phyloP scores from a whole-genome alignment of 2,329 filamentous ascomycete genomes.

The Cordyceps fumosorosea region DNA sequence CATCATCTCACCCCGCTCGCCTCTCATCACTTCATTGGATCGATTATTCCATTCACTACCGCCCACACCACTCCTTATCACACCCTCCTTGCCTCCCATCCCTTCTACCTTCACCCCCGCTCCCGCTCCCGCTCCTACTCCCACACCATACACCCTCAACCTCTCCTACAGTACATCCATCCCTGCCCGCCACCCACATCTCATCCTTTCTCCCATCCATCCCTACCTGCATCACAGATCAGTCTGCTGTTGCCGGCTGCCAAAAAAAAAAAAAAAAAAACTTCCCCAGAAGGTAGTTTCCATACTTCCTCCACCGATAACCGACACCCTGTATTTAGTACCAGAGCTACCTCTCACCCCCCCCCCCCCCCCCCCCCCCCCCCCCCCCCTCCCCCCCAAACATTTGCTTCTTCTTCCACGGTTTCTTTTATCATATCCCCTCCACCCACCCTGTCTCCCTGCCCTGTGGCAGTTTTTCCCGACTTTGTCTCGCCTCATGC shows the following conservation, averaged over 20 bases:
- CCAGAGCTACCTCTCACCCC: not conserved
- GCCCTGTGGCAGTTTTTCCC: not conserved
- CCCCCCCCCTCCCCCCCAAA: not conserved
- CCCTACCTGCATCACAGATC: constrained; percentile 4
- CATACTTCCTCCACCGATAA: constrained; percentile 6
- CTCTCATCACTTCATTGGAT: too few species aligned
- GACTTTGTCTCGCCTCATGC: constrained; percentile 1
- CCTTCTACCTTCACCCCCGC: too few species aligned
- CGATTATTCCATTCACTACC: too few species aligned
- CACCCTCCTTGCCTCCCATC: too few species aligned
- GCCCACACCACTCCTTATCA: too few species aligned
- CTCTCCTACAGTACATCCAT: not conserved
- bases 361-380: not conserved
- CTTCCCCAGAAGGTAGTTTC: too few species aligned
- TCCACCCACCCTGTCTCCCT: not conserved
- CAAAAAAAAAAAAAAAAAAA: not conserved
- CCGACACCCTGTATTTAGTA: constrained; percentile 4
- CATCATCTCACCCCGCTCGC: too few species aligned
- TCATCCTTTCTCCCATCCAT: not conserved
- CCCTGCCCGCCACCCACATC: not conserved
- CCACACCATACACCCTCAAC: not conserved
- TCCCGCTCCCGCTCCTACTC: not conserved
- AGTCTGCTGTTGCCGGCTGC: not conserved
- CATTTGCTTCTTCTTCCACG: constrained; percentile 10
- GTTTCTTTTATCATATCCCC: constrained; percentile 9